Percentiles rank a stretch among this genome's conserved stretches.
Conservation (phyloP, 768 basidiomycete genomes). For the Rhizopogon vesiculosus region DNA sequence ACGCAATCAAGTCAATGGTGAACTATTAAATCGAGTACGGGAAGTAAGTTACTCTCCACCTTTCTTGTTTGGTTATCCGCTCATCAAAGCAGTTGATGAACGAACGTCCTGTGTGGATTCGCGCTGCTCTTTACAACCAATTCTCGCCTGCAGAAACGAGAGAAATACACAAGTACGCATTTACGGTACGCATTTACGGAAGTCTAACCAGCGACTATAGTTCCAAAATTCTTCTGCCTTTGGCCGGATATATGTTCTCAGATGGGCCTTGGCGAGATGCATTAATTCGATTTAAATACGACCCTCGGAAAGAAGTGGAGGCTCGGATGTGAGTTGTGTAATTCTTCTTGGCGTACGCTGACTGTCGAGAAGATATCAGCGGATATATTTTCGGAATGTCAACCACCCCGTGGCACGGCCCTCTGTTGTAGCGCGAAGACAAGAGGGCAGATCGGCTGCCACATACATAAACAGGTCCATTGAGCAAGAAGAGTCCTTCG, state of each 20-base stretch:
- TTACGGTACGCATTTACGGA: background rate
- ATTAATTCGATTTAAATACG: constrained; percentile 81
- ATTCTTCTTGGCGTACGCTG: background rate
- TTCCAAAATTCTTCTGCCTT: constrained; percentile 75
- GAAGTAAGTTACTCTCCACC: constrained; percentile 33
- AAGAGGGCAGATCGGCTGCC: constrained; percentile 35
- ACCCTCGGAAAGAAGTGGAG: constrained; percentile 70
- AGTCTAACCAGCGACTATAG: constrained; percentile 32
- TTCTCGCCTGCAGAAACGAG: constrained; percentile 63
- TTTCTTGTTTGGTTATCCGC: constrained; percentile 12
- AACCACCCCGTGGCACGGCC: constrained; percentile 77
- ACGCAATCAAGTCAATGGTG: constrained; percentile 47
- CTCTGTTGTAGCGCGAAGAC: constrained; percentile 65
- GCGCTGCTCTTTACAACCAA: constrained; percentile 82
- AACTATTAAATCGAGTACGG: constrained; percentile 49
- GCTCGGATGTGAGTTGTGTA: constrained; percentile 65
- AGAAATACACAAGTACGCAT: constrained; percentile 68
- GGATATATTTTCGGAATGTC: constrained; percentile 85
- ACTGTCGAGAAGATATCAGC: constrained; percentile 66
- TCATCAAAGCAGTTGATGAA: constrained; percentile 53
- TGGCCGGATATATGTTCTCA: constrained; percentile 83
- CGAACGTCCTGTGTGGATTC: constrained; percentile 84
- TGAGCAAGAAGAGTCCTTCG: constrained; percentile 28
- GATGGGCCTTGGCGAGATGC: constrained; percentile 96
- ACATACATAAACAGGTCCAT: constrained; percentile 24